Evolutionary conservation across 2,329 filamentous ascomycete genomes (phyloP).

Genomic region (Neophaeococcomyces mojaviensis): DNA sequence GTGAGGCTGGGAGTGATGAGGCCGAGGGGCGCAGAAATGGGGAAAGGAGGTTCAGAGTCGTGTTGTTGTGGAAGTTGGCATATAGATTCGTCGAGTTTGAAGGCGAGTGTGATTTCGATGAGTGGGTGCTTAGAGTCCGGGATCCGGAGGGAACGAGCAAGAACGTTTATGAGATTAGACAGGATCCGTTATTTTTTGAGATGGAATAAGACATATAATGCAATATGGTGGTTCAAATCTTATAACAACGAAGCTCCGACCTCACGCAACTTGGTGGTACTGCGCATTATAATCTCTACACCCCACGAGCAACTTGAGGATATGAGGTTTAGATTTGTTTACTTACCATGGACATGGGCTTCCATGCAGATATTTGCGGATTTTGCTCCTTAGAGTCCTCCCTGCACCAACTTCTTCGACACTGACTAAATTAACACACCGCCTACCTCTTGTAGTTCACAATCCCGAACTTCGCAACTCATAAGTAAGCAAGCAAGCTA

Average conservation of each 20-base stretch:
- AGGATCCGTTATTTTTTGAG: conserved; percentile 7
- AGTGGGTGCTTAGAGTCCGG: conserved; percentile 3
- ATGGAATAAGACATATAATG: neutral
- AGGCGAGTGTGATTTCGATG: conserved; percentile 6
- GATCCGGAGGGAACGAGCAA: conserved; percentile 1
- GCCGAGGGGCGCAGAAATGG: too few species aligned
- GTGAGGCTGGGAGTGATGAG: too few species aligned
- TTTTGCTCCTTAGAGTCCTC: neutral
- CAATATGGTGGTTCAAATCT: too few species aligned
- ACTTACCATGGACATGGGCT: neutral
- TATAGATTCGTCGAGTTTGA: conserved; percentile 8
- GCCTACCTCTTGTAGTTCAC: neutral
- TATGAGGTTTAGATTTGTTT: neutral
- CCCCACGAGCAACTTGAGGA: neutral
- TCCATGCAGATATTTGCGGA: neutral
- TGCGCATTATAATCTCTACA: too few species aligned
- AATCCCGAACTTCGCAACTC: too few species aligned
- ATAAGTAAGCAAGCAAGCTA: too few species aligned
- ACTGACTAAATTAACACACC: neutral
- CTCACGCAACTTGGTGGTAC: too few species aligned
- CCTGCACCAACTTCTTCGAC: neutral
- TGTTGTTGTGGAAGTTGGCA: conserved; percentile 3
- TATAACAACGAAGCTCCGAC: too few species aligned
- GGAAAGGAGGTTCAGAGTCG: neutral
- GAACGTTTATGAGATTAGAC: conserved; percentile 8